Evolutionary conservation across 345 rosid species (phyloP).

Genomic region (Eucalyptus leucophloia): DNA sequence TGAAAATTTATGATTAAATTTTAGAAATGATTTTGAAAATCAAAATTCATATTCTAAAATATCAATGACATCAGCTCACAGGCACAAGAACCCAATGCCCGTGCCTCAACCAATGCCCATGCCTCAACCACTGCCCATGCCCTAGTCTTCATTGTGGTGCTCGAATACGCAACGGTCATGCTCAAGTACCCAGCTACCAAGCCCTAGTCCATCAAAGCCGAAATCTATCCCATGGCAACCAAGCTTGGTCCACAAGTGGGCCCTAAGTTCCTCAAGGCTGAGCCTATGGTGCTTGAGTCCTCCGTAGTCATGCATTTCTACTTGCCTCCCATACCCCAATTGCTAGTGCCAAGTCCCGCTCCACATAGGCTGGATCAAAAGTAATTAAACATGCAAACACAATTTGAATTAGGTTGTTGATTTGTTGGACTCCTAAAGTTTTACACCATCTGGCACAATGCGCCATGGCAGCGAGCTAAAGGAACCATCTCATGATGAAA

Average conservation of each 20-base stretch:
- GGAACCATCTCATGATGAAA: not conserved
- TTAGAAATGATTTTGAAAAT: not conserved
- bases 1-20: not conserved
- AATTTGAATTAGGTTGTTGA: not conserved
- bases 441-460: rapidly evolving
- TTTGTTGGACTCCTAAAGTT: not conserved
- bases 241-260: not conserved
- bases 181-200: not conserved
- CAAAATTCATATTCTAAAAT: too few species aligned
- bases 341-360: not conserved
- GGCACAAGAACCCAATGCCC: rapidly evolving
- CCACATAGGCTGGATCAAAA: too few species aligned
- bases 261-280: not conserved
- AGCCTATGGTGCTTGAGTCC: not conserved
- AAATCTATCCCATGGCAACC: not conserved
- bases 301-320: rapidly evolving
- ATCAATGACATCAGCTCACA: not conserved
- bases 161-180: rapidly evolving
- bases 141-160: not conserved
- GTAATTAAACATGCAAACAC: too few species aligned
- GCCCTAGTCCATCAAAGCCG: not conserved
- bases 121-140: rapidly evolving
- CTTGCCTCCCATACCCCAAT: not conserved
- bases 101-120: too few species aligned
- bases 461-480: rapidly evolving